phyloP scores from a whole-genome alignment of 345 rosid genomes.

The Boechera divaricarpa region DNA sequence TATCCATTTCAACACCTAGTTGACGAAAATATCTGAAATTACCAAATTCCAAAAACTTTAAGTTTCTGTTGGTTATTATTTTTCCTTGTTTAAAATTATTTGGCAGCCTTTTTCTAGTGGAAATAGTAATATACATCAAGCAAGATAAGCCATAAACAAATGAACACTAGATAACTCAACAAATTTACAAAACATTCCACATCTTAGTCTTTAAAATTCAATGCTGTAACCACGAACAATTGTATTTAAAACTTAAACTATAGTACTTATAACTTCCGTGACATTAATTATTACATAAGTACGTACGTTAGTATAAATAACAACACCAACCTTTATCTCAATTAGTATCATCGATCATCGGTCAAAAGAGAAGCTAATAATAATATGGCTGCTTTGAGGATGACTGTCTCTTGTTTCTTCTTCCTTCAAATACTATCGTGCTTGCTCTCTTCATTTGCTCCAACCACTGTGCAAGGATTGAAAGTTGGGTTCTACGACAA shows the following conservation, averaged over 20 bases:
- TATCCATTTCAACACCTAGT: background rate
- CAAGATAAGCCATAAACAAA: conserved; percentile 9
- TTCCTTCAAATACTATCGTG: conserved; percentile 37
- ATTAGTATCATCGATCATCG: conserved; percentile 13
- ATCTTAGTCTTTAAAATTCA: conserved; percentile 6
- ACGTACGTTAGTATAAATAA: conserved; percentile 25
- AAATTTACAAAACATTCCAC: conserved; percentile 3
- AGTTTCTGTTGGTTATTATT: background rate
- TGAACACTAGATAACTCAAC: background rate
- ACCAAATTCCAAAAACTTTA: background rate
- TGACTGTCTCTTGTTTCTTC: conserved; percentile 37
- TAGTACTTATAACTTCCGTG: background rate
- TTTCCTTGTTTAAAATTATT: background rate
- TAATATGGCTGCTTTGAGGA: conserved; percentile 47
- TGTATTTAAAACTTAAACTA: conserved; percentile 10
- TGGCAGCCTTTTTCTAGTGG: conserved; percentile 28
- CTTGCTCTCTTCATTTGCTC: conserved; percentile 37
- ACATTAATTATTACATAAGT: background rate
- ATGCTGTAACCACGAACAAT: background rate
- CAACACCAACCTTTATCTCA: conserved; percentile 7
- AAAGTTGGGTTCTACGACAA: conserved; percentile 63
- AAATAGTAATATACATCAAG: conserved; percentile 7
- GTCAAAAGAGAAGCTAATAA: conserved; percentile 11
- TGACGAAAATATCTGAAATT: background rate
- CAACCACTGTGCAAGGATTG: conserved; percentile 39